Percentiles rank a stretch among this genome's conserved stretches.
Evolutionary conservation across 768 basidiomycete genomes (phyloP).

Genomic region (Termitomyces sp.): DNA sequence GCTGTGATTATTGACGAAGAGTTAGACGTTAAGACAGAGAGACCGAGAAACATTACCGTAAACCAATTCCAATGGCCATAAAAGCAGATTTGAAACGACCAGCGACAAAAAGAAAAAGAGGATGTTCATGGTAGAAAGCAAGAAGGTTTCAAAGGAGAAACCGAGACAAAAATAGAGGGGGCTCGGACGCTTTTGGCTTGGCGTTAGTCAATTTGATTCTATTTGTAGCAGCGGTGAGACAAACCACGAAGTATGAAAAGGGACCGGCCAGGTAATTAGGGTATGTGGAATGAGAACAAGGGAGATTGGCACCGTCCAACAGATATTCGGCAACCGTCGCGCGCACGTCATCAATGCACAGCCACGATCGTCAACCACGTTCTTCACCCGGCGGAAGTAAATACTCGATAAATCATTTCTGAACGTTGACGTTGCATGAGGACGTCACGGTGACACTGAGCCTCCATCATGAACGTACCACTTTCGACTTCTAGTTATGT

Average conservation of each 20-base stretch:
- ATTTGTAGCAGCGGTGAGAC: slow-evolving; percentile 6
- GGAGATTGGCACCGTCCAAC: background rate
- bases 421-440: no score
- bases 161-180: slow-evolving; percentile 9
- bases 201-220: slow-evolving; percentile 16
- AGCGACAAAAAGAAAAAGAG: slow-evolving; percentile 32
- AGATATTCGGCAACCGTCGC: background rate
- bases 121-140: slow-evolving; percentile 29
- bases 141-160: slow-evolving; percentile 9
- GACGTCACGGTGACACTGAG: background rate
- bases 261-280: background rate
- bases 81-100: slow-evolving; percentile 37
- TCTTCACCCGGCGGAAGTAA: background rate
- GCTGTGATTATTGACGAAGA: slow-evolving; percentile 26
- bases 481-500: no score
- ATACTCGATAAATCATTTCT: background rate
- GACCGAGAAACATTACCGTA: slow-evolving; percentile 23
- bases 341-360: slow-evolving; percentile 1
- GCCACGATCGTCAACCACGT: background rate
- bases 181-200: slow-evolving; percentile 13
- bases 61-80: slow-evolving; percentile 24
- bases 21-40: slow-evolving; percentile 5
- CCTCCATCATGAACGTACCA: background rate
- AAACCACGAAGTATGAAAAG: slow-evolving; percentile 5
- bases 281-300: background rate